phyloP scores from a whole-genome alignment of 306 rosid genomes.

The Alnus glutinosa region DNA sequence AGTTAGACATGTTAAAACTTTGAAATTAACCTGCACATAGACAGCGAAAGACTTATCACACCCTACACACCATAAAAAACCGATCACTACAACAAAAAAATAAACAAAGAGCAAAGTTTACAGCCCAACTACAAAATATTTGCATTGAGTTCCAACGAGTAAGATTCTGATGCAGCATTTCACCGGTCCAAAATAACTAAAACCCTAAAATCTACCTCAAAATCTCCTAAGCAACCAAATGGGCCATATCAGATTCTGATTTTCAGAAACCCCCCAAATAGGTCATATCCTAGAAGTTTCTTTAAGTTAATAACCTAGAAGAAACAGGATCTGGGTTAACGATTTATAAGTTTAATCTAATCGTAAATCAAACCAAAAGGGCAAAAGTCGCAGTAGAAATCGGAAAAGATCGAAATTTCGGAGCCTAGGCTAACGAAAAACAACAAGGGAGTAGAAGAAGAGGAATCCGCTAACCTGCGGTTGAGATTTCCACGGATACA shows the following conservation, averaged over 20 bases:
- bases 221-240: background rate
- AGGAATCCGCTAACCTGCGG: background rate
- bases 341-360: too few relatives aligned
- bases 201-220: background rate
- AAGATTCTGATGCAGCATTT: background rate
- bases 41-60: background rate
- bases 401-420: background rate
- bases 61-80: background rate
- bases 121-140: background rate
- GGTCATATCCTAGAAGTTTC: background rate
- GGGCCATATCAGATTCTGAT: background rate
- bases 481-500: background rate
- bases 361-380: background rate
- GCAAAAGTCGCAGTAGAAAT: background rate
- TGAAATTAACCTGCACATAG: conserved; percentile 31
- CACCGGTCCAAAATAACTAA: background rate
- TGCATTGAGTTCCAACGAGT: background rate
- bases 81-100: background rate
- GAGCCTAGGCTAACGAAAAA: background rate
- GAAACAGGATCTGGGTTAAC: background rate
- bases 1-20: conserved; percentile 48
- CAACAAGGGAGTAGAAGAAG: background rate
- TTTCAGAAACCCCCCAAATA: background rate
- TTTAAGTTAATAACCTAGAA: background rate
- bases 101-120: background rate